Conservation (phyloP, 192 early-diverging fungal genomes). For the Entophlyctis luteolus region DNA sequence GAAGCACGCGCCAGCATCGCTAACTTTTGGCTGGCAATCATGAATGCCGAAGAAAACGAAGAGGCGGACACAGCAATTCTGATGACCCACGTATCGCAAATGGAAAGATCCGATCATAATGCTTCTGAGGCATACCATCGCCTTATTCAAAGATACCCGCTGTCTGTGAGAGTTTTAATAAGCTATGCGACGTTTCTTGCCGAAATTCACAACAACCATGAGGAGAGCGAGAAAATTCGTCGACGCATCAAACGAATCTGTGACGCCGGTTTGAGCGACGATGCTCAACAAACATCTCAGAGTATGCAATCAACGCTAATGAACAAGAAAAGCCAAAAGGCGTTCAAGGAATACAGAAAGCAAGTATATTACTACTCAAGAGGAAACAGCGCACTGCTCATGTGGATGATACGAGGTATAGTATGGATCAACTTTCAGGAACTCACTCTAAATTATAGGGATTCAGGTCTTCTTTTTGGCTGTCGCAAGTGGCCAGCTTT, state of each 20-base stretch:
- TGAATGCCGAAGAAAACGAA: constrained; percentile 18
- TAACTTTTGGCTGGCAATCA: constrained; percentile 29
- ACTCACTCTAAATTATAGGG: neutral
- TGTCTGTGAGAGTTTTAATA: constrained; percentile 19
- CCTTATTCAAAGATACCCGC: constrained; percentile 18
- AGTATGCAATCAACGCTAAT: neutral
- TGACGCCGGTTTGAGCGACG: constrained; percentile 29
- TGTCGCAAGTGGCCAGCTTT: constrained; percentile 15
- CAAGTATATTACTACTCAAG: constrained; percentile 30
- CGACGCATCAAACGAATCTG: constrained; percentile 23
- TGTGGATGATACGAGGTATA: constrained; percentile 28
- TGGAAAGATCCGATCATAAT: constrained; percentile 24
- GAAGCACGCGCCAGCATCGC: constrained; percentile 28
- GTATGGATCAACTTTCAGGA: neutral
- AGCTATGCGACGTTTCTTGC: constrained; percentile 24
- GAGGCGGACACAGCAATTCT: constrained; percentile 10
- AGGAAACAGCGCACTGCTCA: constrained; percentile 19
- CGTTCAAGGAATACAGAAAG: constrained; percentile 27
- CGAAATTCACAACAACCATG: constrained; percentile 30
- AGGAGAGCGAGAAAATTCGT: constrained; percentile 19
- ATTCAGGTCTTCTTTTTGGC: constrained; percentile 14
- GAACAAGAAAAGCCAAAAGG: constrained; percentile 22
- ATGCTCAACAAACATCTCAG: neutral
- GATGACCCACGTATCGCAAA: constrained; percentile 25
- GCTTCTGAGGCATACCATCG: constrained; percentile 9